Evolutionary conservation across 805 yeast species (phyloP), one percentile per base, ranked within the genome.

Genomic region (Cyberlindnera lachancei): DNA sequence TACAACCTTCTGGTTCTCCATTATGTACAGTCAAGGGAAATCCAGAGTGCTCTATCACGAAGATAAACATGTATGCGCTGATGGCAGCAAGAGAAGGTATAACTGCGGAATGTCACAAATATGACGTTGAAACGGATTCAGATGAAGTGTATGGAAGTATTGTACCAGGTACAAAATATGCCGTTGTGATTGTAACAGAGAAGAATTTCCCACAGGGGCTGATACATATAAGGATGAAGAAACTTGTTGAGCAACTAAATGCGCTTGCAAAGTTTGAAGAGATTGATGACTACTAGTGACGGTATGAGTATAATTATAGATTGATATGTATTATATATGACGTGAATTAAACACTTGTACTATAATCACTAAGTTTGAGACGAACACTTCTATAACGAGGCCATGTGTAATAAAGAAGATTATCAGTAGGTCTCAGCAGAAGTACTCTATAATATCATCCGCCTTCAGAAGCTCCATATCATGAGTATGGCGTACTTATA

Each of bases 161-260:
- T 7, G 36, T 42, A 1, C 44, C 44, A 7, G 40, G 33, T 9
- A 45, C 50, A 0, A 42, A 42, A 11, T 43, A 40, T 18, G 40
- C 41, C 4, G 34, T 48, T 17, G 32, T 51, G 1, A 23, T 45
- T 3, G 41, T 51, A 7, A 34, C 45, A 13, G 52, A 51, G 19
- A 35, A 24, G n/a, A 40, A 35, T 8, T 51, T 46, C 24, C 56
- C 56, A 8, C 36, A 37, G 22, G 51, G 53, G 1, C 16, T 51
- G 3, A 33, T 50, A 8, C 37, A 38, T 23, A 25, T 44, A 31
- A 51, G 42, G 27, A 14, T 45, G 23, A 33, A 35, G 8, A 35
- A 35, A 2, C 27, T 48, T n/a, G 14, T 34, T 7, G 36, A 34
- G 2, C 26, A 27, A 10, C 27, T 51, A 18, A 27, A 21, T 10